Percentiles rank a stretch among this genome's conserved stretches.
Conservation (phyloP, 306 rosid genomes). For the Inga laurina region DNA sequence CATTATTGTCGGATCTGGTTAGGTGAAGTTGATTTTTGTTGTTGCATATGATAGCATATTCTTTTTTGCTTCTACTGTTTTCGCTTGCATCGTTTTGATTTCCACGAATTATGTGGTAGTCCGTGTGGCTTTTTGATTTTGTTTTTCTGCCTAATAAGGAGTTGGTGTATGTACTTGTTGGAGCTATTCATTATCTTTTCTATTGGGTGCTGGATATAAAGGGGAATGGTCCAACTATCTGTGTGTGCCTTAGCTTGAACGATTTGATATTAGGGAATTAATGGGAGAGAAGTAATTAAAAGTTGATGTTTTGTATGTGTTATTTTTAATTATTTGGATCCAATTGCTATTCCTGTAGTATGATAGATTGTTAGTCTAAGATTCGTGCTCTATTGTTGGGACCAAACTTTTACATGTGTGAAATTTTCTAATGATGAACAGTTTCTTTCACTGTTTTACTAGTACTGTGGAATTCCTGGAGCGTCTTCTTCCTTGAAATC, state of each 20-base stretch:
- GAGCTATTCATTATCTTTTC: neutral
- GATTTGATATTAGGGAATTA: neutral
- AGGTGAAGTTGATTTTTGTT: slow-evolving; percentile 30
- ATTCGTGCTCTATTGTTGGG: slow-evolving; percentile 11
- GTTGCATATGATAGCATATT: neutral
- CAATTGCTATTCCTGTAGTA: neutral
- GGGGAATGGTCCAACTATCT: neutral
- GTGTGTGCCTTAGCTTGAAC: neutral
- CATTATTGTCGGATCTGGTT: slow-evolving; percentile 81
- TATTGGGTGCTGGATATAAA: neutral
- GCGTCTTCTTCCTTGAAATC: neutral
- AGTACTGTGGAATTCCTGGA: neutral
- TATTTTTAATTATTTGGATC: neutral
- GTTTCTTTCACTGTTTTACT: neutral
- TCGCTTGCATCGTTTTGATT: neutral
- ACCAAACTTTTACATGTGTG: neutral
- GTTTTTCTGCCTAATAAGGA: neutral
- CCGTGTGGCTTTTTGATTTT: neutral
- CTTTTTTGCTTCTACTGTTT: neutral
- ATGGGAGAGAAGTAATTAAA: neutral
- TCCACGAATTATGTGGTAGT: neutral
- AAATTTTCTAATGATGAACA: neutral
- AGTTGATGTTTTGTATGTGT: neutral
- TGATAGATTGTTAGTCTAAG: slow-evolving; percentile 1
- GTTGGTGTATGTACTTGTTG: neutral